Evolutionary conservation across 176 grass and related monocot species (phyloP), one percentile per base, ranked within the genome.

Genomic region (Bothriochloa decipiens): DNA sequence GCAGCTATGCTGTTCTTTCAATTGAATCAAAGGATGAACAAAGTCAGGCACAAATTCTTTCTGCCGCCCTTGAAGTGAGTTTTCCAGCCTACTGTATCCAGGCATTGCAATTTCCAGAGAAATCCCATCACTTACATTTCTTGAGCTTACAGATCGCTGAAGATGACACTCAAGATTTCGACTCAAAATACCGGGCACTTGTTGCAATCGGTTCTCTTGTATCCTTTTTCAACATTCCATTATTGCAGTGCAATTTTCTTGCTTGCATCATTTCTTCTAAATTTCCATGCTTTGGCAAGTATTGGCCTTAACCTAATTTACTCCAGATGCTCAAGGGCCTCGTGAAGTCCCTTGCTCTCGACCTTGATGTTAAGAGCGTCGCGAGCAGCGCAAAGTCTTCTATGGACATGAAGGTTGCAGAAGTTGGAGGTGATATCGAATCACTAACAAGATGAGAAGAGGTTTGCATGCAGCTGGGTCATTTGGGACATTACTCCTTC

Each of bases 11-110:
- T 72, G 93, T 96, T 80, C 93, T 99, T 86, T 86, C 91, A 23
- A 90, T 91, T 84, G 84, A 99, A 90, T 84, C 83, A 6, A 99
- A 96, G 68, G 96, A 99, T 64, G 88, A 92, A 91, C 91, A 99
- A 75, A 81, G 91, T 58, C 96, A 99, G 78, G 87, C 90, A 7
- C 96, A 99, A 65, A 84, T 99, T 86, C 91, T 99, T 87, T 94
- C 96, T 65, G 93, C 96, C 11, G 88, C 86, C 36, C 84, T 99
- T 61, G 96, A 99, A 80, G 91, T 96, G 88, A 50, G 84, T 57
- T 69, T 57, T 43, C 47, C 66, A 40, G 3, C 65, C 66, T 39
- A 39, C 28, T 52, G 41, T 16, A 42, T 36, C 10, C 76, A 61
- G 26, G 16, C 33, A 22, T 65, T 72, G 28, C 55, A 53, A 20